phyloP scores from a whole-genome alignment of 2,329 filamentous ascomycete genomes.

The Mollisia scopiformis region DNA sequence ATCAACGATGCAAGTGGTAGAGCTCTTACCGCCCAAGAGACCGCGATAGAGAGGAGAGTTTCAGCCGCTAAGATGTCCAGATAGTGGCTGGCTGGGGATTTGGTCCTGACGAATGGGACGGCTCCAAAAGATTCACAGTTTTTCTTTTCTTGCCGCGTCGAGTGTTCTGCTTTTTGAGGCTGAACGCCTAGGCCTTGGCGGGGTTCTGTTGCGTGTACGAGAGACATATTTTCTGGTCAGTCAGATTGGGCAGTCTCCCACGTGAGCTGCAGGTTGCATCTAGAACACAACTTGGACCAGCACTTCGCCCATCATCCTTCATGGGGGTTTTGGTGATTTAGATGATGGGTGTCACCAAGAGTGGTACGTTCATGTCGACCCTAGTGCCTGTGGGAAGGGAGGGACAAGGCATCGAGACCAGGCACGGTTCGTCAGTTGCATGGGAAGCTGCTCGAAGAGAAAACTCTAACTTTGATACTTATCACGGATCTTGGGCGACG shows the following conservation, averaged over 20 bases:
- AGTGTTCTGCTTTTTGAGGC: not conserved
- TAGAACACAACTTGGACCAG: not conserved
- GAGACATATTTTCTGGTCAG: not conserved
- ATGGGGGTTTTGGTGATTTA: not conserved
- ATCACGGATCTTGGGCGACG: constrained; percentile 1
- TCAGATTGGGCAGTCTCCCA: not conserved
- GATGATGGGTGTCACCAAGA: not conserved
- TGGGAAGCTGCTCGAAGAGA: not conserved
- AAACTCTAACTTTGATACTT: not conserved
- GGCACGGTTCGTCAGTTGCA: not conserved
- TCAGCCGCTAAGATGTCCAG: not conserved
- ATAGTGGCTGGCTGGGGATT: not conserved
- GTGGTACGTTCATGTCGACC: not conserved
- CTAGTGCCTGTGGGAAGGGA: not conserved
- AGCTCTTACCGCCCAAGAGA: not conserved
- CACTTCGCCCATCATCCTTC: not conserved
- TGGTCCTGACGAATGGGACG: not conserved
- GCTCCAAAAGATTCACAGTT: not conserved
- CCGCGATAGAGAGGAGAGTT: not conserved
- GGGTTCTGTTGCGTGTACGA: not conserved
- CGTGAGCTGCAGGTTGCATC: not conserved
- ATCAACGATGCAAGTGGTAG: not conserved
- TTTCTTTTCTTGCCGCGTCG: not conserved
- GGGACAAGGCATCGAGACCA: not conserved
- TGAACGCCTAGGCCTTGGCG: constrained; percentile 4